Base-by-base conservation (phyloP, 441 rosid species). In the Macaranga tanarius region DNA sequence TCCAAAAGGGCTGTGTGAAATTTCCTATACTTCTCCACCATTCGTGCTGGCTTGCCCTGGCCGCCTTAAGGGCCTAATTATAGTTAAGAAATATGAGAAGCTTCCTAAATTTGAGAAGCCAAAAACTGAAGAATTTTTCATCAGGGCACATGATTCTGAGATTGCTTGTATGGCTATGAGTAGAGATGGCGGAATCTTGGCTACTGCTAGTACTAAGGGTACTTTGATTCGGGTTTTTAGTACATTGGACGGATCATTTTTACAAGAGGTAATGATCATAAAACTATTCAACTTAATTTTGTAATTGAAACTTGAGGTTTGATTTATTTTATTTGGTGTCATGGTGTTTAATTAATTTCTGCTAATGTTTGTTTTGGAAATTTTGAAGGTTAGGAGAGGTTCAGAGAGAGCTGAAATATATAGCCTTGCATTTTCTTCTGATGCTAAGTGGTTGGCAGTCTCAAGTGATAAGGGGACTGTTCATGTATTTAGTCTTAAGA, bases 381-480 rank as follows among this genome's bases (percentile, higher is more conserved):
- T 50, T 34, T 62, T 4, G 26, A 28, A 91, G 98, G 86, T 90
- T n/a, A 87, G 95, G 81, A 85, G 97, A 72, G 95, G 97, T 69
- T 89, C 92, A 52, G 95, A 88, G 26, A 84, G 88, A 83, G 97
- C 95, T 28, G 91, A 89, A 65, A 89, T 93, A 70, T 84, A 87
- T 74, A 87, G 94, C 79, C 77, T 93, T 67, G 92, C 91, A 31
- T 88, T 93, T 80, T 93, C 92, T 73, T 71, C 89, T 25, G 73
- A 78, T 69, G 88, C 87, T 4, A 86, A 85, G 62, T 91, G 95
- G 92, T 79, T 88, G 62, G 90, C 93, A 1, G 93, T 81, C 57
- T 87, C 97, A 52, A 91, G 97, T 75, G 93, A 91, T 70, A 89
- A 92, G 72, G 97, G 97, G 60, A 93, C 97, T 1, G 87, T 91